Conservation (phyloP, 1,284 basidiomycete genomes). For the Rhodotorula sp. region DNA sequence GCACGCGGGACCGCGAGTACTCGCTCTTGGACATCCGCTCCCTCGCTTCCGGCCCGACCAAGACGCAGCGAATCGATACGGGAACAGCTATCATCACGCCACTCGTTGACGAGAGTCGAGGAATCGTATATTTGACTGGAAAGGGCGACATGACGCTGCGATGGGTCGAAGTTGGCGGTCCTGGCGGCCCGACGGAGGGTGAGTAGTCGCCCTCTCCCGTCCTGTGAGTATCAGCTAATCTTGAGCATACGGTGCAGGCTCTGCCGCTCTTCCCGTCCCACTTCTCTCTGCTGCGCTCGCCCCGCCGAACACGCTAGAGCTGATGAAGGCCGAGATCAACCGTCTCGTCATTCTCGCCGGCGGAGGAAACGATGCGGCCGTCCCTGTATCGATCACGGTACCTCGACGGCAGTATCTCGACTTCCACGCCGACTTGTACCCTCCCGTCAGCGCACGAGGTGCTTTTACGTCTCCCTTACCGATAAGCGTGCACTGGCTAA, state of each 20-base stretch:
- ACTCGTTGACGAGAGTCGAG: conserved; percentile 49
- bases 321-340: conserved; percentile 54
- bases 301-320: conserved; percentile 46
- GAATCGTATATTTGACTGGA: conserved; percentile 51
- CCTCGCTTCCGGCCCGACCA: conserved; percentile 37
- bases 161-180: conserved; percentile 51
- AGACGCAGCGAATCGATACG: conserved; percentile 49
- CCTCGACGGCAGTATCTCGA: conserved; percentile 54
- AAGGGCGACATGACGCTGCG: conserved; percentile 52
- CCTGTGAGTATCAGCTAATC: not conserved
- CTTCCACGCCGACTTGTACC: conserved; percentile 53
- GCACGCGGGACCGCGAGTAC: conserved; percentile 42
- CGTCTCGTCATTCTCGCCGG: conserved; percentile 49
- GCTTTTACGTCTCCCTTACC: not conserved
- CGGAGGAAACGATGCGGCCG: conserved; percentile 48
- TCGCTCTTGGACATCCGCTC: conserved; percentile 41
- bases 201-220: not conserved
- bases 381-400: conserved; percentile 50
- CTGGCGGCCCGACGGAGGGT: conserved; percentile 48
- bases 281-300: conserved; percentile 48
- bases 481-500: not conserved
- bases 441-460: conserved; percentile 43
- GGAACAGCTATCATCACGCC: conserved; percentile 50
- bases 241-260: conserved; percentile 34
- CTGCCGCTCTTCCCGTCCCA: conserved; percentile 44